Evolutionary conservation across 768 basidiomycete species (phyloP).

Genomic region (Phlebiopsis flavidoalba): DNA sequence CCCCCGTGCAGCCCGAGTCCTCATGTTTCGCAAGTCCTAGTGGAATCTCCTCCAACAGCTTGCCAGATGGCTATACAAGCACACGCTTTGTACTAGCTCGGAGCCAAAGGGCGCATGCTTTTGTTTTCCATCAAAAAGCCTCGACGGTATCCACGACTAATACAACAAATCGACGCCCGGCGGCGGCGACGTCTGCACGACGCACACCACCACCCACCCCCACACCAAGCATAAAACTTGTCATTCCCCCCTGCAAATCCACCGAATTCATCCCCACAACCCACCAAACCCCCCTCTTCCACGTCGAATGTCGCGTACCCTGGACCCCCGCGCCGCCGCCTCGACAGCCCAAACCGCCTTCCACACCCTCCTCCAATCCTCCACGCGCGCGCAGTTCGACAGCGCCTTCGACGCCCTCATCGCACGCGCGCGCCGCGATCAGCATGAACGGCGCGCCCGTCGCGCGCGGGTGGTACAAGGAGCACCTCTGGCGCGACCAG

Average conservation of each 20-base stretch:
- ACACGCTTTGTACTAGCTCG: too few relatives aligned
- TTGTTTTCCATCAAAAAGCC: too few relatives aligned
- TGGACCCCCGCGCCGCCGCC: too few relatives aligned
- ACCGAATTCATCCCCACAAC: neutral
- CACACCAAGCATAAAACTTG: neutral
- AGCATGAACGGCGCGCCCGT: neutral
- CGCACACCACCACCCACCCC: neutral
- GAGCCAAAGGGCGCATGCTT: too few relatives aligned
- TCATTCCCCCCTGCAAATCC: neutral
- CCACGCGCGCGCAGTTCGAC: neutral
- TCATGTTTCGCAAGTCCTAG: too few relatives aligned
- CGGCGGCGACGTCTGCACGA: neutral
- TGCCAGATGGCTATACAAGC: too few relatives aligned
- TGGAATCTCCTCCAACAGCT: too few relatives aligned
- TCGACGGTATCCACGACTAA: too few relatives aligned
- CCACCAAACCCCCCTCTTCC: neutral
- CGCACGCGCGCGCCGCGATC: neutral
- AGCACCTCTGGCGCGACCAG: neutral
- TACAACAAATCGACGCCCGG: too few relatives aligned
- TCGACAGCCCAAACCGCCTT: neutral
- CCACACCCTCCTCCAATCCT: neutral
- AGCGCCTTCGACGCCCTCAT: neutral
- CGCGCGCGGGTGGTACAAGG: neutral
- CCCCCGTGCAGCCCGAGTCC: too few relatives aligned
- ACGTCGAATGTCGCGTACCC: too few relatives aligned